phyloP scores from a whole-genome alignment of 805 yeast species.

The Scheffersomyces stipitis region DNA sequence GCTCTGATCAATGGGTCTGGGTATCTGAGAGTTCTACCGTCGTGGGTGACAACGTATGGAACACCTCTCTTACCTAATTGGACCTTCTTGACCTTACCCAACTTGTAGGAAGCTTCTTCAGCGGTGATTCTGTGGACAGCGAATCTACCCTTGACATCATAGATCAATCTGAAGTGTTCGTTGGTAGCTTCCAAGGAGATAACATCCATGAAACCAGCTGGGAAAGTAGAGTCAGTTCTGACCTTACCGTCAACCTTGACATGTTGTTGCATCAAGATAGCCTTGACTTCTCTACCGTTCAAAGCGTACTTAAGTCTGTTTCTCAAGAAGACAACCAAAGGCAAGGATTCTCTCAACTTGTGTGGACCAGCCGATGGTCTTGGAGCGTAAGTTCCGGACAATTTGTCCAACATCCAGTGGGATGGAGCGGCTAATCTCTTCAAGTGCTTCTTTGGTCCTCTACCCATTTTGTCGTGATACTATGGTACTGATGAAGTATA shows the following conservation, averaged over 20 bases:
- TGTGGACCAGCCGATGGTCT: conserved; percentile 36
- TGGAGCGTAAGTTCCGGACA: conserved; percentile 37
- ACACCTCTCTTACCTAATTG: conserved; percentile 25
- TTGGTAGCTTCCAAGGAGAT: conserved; percentile 32
- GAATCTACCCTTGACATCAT: conserved; percentile 30
- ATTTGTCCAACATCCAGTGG: conserved; percentile 40
- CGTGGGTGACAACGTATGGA: conserved; percentile 28
- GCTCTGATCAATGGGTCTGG: conserved; percentile 23
- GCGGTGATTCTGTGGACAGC: conserved; percentile 29
- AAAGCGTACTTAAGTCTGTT: conserved; percentile 35
- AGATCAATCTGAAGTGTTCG: conserved; percentile 29
- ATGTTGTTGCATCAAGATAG: conserved; percentile 34
- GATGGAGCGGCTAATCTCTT: conserved; percentile 39
- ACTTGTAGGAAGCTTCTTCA: conserved; percentile 27
- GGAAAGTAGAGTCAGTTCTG: conserved; percentile 33
- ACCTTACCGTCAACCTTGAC: conserved; percentile 35
- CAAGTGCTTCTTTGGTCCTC: conserved; percentile 59
- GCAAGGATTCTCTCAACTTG: conserved; percentile 36
- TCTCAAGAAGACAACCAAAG: conserved; percentile 33
- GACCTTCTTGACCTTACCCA: conserved; percentile 26
- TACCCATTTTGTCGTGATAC: conserved; percentile 53
- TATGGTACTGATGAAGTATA: not conserved
- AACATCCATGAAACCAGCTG: conserved; percentile 34
- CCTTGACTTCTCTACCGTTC: conserved; percentile 36
- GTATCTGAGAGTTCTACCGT: conserved; percentile 28